phyloP scores from a whole-genome alignment of 352 stramenopile genomes.

The Globisporangium emineosum region DNA sequence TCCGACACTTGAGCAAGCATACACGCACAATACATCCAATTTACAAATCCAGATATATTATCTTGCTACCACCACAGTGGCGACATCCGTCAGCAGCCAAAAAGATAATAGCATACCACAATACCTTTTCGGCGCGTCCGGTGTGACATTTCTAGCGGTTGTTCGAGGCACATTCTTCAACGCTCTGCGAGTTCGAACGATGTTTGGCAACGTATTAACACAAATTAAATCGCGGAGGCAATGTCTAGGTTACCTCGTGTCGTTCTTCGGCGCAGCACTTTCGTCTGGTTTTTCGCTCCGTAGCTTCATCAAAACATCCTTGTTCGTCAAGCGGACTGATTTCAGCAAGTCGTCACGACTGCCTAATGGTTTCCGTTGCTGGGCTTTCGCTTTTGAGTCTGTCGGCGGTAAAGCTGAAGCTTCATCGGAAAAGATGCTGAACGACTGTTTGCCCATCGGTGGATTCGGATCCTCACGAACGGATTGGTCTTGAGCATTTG shows the following conservation, averaged over 20 bases:
- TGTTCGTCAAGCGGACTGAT: slow-evolving; percentile 64
- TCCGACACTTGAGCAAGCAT: background rate
- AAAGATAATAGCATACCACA: slow-evolving; percentile 13
- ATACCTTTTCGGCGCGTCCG: slow-evolving; percentile 39
- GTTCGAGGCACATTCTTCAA: slow-evolving; percentile 26
- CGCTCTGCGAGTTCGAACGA: slow-evolving; percentile 25
- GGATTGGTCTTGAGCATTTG: slow-evolving; percentile 49
- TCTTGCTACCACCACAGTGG: slow-evolving; percentile 7
- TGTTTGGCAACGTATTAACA: slow-evolving; percentile 14
- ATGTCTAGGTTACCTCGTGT: slow-evolving; percentile 36
- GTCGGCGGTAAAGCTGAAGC: slow-evolving; percentile 19
- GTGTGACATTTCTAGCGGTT: slow-evolving; percentile 24
- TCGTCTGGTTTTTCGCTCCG: slow-evolving; percentile 17
- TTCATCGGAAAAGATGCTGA: slow-evolving; percentile 54
- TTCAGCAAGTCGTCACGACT: slow-evolving; percentile 65
- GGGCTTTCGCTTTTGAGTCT: slow-evolving; percentile 28
- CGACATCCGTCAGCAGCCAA: background rate
- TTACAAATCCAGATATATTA: slow-evolving; percentile 23
- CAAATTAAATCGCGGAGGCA: background rate
- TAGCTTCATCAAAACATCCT: slow-evolving; percentile 68
- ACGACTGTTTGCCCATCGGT: slow-evolving; percentile 34
- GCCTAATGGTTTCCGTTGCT: slow-evolving; percentile 60
- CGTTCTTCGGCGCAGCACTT: slow-evolving; percentile 16
- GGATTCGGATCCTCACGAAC: slow-evolving; percentile 40
- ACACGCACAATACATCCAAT: slow-evolving; percentile 10